phyloP scores from a whole-genome alignment of 2,329 filamentous ascomycete species.

The Rhynchosporium graminicola region DNA sequence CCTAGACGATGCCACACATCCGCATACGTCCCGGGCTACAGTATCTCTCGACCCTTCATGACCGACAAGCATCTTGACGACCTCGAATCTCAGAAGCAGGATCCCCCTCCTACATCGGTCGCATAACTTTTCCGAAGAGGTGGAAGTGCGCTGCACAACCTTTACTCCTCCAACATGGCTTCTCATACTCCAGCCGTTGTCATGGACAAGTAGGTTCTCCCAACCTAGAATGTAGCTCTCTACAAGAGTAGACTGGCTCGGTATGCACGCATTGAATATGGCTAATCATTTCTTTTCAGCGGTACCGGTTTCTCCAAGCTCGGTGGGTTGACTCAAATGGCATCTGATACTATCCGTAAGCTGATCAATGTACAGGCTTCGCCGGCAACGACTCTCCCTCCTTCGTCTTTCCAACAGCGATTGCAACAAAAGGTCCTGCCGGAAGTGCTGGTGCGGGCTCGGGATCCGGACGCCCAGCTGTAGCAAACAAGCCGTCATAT shows the following conservation, averaged over 20 bases:
- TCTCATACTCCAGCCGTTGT: conserved; percentile 99
- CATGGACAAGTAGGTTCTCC: conserved; percentile 96
- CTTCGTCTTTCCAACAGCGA: conserved; percentile 98
- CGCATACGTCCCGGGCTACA: conserved; percentile 23
- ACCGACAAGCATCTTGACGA: conserved; percentile 11
- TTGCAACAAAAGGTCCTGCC: conserved; percentile 84
- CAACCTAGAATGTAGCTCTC: conserved; percentile 35
- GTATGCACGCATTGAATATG: conserved; percentile 13
- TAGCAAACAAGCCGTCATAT: conserved; percentile 94
- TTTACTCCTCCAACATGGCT: conserved; percentile 66
- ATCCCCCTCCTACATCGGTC: conserved; percentile 30
- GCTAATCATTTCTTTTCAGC: conserved; percentile 55
- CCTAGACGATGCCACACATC: conserved; percentile 27
- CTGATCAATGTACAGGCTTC: conserved; percentile 65
- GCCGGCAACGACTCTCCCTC: conserved; percentile 99
- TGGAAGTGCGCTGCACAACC: conserved; percentile 35
- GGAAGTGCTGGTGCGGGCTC: conserved; percentile 67
- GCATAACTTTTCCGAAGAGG: conserved; percentile 34
- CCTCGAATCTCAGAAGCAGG: conserved; percentile 20
- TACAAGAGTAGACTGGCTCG: neutral
- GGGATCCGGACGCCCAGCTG: conserved; percentile 83
- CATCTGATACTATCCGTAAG: conserved; percentile 12
- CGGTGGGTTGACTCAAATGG: conserved; percentile 58
- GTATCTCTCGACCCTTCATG: conserved; percentile 26
- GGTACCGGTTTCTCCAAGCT: conserved; percentile 99